A percentile compares a stretch with the other conserved stretches of the same genome.
Evolutionary conservation across 1,139 yeast genomes (phyloP).

Genomic region (Zygoascus hellenicus): DNA sequence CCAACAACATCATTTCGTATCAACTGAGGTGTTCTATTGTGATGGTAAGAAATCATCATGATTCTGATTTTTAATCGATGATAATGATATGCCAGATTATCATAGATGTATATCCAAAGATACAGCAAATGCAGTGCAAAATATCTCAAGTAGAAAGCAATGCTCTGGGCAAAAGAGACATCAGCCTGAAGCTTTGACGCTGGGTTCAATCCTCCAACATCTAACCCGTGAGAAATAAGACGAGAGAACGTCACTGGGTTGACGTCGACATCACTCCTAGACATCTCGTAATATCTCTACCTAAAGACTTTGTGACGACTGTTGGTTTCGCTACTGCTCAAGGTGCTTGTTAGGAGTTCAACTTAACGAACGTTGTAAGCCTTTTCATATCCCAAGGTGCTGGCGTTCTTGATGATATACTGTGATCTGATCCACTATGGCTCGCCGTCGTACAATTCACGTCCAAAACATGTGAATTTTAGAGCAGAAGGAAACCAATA

Average conservation of each 20-base stretch:
- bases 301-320: no score
- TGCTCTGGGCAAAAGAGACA: conserved; percentile 2
- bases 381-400: no score
- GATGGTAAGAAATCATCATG: conserved; percentile 64
- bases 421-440: no score
- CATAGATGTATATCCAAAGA: conserved; percentile 5
- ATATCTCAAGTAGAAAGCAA: conserved; percentile 7
- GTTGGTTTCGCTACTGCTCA: no score
- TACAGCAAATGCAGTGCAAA: conserved; percentile 8
- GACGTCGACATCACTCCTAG: conserved; percentile 6
- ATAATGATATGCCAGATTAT: conserved; percentile 28
- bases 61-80: conserved; percentile 54
- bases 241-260: conserved; percentile 10
- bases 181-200: conserved; percentile 10
- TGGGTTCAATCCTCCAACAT: conserved; percentile 11
- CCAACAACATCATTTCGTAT: conserved; percentile 77
- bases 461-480: no score
- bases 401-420: no score
- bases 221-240: conserved; percentile 9
- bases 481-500: no score
- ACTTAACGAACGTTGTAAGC: no score
- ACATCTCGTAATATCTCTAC: not conserved
- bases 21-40: conserved; percentile 77
- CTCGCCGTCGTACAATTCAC: no score
- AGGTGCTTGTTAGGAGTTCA: no score